phyloP scores from a whole-genome alignment of 495 filamentous ascomycete genomes.

The Penicillium waksmanii region DNA sequence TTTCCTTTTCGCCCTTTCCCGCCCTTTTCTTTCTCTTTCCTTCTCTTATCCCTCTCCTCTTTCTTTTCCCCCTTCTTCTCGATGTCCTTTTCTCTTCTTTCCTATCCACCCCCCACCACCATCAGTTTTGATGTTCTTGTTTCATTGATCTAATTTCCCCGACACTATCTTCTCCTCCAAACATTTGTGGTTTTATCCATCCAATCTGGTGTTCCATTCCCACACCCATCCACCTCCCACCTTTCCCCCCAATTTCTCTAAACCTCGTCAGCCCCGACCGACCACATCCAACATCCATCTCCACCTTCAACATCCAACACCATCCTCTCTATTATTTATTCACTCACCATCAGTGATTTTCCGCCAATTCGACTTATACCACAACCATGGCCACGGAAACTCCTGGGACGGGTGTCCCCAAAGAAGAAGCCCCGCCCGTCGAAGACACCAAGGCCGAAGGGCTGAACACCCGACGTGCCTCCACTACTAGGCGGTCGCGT shows the following conservation, averaged over 20 bases:
- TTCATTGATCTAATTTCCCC: conserved; percentile 22
- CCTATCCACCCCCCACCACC: conserved; percentile 18
- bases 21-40: conserved; percentile 18
- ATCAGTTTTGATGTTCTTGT: conserved; percentile 35
- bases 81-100: conserved; percentile 6
- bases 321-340: not conserved
- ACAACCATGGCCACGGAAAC: conserved; percentile 31
- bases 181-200: conserved; percentile 20
- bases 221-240: not conserved
- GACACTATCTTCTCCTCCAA: not conserved
- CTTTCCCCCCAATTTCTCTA: conserved; percentile 1
- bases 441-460: conserved; percentile 20
- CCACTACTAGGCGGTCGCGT: conserved; percentile 47
- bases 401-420: conserved; percentile 14
- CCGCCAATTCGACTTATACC: conserved; percentile 16
- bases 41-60: conserved; percentile 12
- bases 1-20: conserved; percentile 11
- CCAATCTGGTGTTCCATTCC: conserved; percentile 22
- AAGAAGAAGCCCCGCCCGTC: conserved; percentile 23
- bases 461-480: conserved; percentile 34
- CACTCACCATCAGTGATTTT: not conserved
- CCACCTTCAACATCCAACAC: not conserved
- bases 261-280: conserved; percentile 11
- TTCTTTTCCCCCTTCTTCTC: conserved; percentile 18
- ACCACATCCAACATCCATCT: not conserved